These are phyloP conservation scores for Aspergillus udagawae DNA, from an alignment of 2,329 filamentous ascomycete genomes.

Conservation along the genomic window DNA sequence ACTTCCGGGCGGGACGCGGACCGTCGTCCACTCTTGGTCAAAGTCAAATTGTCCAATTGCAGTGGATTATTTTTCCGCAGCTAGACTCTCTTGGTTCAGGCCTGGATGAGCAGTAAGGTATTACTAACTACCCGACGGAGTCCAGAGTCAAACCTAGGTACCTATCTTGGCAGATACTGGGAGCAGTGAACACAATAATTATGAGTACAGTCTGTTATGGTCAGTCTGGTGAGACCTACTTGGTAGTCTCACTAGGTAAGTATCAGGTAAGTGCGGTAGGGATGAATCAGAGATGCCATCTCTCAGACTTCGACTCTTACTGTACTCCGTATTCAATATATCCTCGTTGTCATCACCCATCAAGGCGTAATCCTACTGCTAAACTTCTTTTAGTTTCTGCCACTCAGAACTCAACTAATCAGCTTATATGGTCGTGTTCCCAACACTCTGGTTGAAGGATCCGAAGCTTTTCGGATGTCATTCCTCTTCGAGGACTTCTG, in stretches of 20 bases:
- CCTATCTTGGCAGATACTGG: slow-evolving; percentile 1
- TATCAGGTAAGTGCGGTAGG: too few species aligned
- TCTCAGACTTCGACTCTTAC: too few species aligned
- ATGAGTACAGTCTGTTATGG: not conserved
- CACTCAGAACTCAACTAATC: not conserved
- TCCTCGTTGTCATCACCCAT: too few species aligned
- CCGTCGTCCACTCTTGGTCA: slow-evolving; percentile 17
- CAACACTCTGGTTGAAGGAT: slow-evolving; percentile 20
- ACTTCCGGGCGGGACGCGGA: slow-evolving; percentile 23
- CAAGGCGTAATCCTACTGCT: too few species aligned
- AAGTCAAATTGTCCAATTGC: not conserved
- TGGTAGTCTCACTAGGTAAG: too few species aligned
- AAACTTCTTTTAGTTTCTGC: too few species aligned
- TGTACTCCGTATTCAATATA: too few species aligned
- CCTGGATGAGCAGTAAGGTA: not conserved
- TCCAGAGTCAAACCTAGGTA: not conserved
- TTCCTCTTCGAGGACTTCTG: slow-evolving; percentile 6
- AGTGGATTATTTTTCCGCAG: not conserved
- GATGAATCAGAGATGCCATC: too few species aligned
- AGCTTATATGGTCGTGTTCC: slow-evolving; percentile 7
- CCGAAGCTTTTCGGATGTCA: slow-evolving; percentile 12
- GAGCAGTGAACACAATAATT: not conserved
- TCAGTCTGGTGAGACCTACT: too few species aligned
- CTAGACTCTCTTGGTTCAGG: not conserved
- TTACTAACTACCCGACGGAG: not conserved